phyloP scores from a whole-genome alignment of 2,329 filamentous ascomycete genomes.

The Botrytis cinerea region DNA sequence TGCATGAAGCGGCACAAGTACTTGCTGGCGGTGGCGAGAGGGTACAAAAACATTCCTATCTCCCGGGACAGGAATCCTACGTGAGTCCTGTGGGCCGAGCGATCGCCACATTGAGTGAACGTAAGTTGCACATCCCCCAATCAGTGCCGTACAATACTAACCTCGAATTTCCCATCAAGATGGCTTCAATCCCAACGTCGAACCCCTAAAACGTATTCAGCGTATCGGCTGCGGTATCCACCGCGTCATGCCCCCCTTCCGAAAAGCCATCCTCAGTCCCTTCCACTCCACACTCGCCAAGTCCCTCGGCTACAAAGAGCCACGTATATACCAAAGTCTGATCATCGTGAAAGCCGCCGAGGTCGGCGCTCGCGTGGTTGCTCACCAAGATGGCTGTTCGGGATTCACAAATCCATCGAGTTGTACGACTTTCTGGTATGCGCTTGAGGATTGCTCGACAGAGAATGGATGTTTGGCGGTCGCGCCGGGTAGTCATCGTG shows the following conservation, averaged over 20 bases:
- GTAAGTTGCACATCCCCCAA: background rate
- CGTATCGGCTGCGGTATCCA: constrained; percentile 18
- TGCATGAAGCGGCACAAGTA: background rate
- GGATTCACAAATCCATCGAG: constrained; percentile 8
- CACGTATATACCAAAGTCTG: constrained; percentile 4
- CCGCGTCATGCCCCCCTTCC: background rate
- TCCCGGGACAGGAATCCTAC: background rate
- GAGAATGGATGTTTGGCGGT: constrained; percentile 18
- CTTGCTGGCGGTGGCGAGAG: constrained; percentile 6
- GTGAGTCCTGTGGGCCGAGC: constrained; percentile 3
- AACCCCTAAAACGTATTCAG: constrained; percentile 13
- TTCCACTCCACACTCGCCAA: background rate
- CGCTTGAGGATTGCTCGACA: background rate
- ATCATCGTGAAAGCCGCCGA: constrained; percentile 15
- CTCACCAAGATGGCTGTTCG: constrained; percentile 19
- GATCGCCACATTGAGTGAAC: constrained; percentile 1
- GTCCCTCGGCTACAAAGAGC: constrained; percentile 15
- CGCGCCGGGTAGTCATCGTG: background rate
- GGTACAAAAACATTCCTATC: constrained; percentile 13
- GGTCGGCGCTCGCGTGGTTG: background rate
- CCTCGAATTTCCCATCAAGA: background rate
- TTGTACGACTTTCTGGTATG: constrained; percentile 20
- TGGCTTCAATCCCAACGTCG: background rate
- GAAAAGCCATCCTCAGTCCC: background rate
- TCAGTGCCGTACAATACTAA: background rate